A percentile compares a stretch with the other conserved stretches of the same genome.
These are phyloP conservation scores for Sporothrix euskadiensis DNA, from an alignment of 2,329 filamentous ascomycete genomes.

Conservation along the genomic window DNA sequence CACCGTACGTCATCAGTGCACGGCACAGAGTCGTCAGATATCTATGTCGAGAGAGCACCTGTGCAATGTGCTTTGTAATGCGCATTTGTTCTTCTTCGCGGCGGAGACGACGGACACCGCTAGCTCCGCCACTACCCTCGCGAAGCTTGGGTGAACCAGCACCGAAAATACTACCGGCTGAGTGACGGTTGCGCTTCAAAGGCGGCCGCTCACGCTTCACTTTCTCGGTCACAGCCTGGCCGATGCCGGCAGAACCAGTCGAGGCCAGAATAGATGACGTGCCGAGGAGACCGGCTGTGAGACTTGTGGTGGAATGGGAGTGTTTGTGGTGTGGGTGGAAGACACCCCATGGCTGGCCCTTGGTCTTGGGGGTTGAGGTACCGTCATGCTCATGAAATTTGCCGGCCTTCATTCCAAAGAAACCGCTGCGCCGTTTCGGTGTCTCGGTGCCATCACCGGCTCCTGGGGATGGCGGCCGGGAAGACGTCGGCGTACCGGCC, in stretches of 20 bases:
- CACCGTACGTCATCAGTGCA: slow-evolving; percentile 85
- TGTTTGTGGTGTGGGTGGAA: slow-evolving; percentile 28
- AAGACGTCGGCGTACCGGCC: slow-evolving; percentile 45
- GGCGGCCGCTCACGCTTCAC: slow-evolving; percentile 42
- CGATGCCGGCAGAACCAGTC: slow-evolving; percentile 47
- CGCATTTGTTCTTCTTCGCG: slow-evolving; percentile 40
- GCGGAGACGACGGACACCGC: slow-evolving; percentile 31
- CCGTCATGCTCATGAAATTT: slow-evolving; percentile 38
- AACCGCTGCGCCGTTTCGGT: slow-evolving; percentile 42
- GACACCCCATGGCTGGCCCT: slow-evolving; percentile 27
- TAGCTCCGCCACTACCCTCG: slow-evolving; percentile 22
- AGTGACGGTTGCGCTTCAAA: slow-evolving; percentile 31
- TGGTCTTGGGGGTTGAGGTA: not conserved
- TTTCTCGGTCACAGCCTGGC: slow-evolving; percentile 49
- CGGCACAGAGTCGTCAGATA: slow-evolving; percentile 84
- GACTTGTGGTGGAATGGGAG: slow-evolving; percentile 38
- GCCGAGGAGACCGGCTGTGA: slow-evolving; percentile 54
- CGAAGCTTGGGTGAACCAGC: slow-evolving; percentile 25
- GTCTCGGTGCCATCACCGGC: slow-evolving; percentile 34
- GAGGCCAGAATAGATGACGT: slow-evolving; percentile 55
- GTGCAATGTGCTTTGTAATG: slow-evolving; percentile 62
- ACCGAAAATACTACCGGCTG: slow-evolving; percentile 28
- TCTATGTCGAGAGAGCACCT: slow-evolving; percentile 74
- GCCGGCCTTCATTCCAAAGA: slow-evolving; percentile 47
- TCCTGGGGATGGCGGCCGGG: slow-evolving; percentile 46